Evolutionary conservation across 306 rosid genomes (phyloP), one percentile per base, ranked within the genome.

Genomic region (Vigna hirtella): DNA sequence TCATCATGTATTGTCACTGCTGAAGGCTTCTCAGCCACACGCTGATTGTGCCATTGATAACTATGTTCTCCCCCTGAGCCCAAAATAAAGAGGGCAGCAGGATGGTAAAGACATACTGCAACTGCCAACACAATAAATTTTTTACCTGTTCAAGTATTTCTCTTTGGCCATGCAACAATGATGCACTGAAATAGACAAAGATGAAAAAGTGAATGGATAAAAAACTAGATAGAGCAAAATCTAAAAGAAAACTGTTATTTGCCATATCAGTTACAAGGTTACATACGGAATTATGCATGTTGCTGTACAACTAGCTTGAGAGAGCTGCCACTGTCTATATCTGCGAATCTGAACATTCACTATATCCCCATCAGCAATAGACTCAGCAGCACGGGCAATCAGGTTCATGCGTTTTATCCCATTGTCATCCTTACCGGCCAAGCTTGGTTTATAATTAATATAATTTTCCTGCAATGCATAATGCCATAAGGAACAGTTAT

Each of bases 261-360:
- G 73, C 76, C 52, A 75, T 63, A 78, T 67, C 83, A 63, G 86
- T 74, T 36, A 56, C 55, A 40, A 78, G 74, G 85, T 64, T 74
- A 86, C 99, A 47, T 91, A 95, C 98, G 99, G 99, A 80, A 91
- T 83, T 74, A 95, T 90, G 71, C 85, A 87, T n/a, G 98, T 89
- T 72, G 96, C 92, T 52, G 91, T 77, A 53, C 85, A 87, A 72
- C 90, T 79, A 83, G 90, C 86, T 88, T 93, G 99, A 82, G 97
- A 95, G 77, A 95, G 99, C 84, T 95, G 98, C 99, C 98, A 95
- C 78, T 95, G 99, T 42, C 93, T 88, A 85, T 95, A 87, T 84
- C 96, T 93, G 82, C 97, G 89, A 85, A 95, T 95, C 82, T 95
- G 98, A 57, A 95, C 98, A 61, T 90, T 91, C 85, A 95, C 85